Percentiles rank a stretch among this genome's conserved stretches.
Conservation (phyloP, 2,329 filamentous ascomycete species). For the Pseudogymnoascus sp. region DNA sequence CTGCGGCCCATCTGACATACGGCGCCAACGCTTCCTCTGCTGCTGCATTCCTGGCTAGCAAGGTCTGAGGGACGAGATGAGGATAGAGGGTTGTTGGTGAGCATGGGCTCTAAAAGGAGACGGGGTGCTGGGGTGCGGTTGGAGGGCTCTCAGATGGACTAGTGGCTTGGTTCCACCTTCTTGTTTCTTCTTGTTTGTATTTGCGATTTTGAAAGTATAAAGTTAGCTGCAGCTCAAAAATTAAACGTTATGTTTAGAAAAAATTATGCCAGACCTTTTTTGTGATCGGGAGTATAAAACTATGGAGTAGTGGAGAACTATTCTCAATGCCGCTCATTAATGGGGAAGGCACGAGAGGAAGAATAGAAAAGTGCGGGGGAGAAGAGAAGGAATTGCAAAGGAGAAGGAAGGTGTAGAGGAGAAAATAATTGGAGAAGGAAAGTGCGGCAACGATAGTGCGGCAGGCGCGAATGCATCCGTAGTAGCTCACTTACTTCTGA, state of each 20-base stretch:
- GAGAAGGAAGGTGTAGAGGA: not conserved
- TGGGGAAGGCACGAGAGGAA: not conserved
- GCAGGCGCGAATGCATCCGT: not conserved
- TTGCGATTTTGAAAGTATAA: conserved; percentile 3
- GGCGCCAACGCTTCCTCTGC: conserved; percentile 30
- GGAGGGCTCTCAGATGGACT: not conserved
- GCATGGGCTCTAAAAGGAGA: not conserved
- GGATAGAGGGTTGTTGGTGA: not conserved
- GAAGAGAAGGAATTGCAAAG: not conserved
- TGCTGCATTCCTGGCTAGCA: conserved; percentile 29
- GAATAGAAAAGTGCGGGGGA: not conserved
- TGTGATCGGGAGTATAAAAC: not conserved
- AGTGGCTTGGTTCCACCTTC: not conserved
- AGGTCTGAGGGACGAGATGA: not conserved
- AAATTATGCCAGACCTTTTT: not conserved
- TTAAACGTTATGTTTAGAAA: not conserved
- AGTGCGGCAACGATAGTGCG: not conserved
- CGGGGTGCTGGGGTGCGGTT: not conserved
- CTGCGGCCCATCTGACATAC: conserved; percentile 36
- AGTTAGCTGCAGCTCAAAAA: conserved; percentile 5
- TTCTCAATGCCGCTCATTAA: not conserved
- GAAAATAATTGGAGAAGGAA: not conserved
- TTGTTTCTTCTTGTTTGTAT: not conserved
- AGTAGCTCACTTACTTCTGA: not conserved
- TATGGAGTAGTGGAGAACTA: not conserved